These are phyloP conservation scores for Diversispora epigaea DNA, from an alignment of 192 early-diverging fungal species.

Conservation along the genomic window DNA sequence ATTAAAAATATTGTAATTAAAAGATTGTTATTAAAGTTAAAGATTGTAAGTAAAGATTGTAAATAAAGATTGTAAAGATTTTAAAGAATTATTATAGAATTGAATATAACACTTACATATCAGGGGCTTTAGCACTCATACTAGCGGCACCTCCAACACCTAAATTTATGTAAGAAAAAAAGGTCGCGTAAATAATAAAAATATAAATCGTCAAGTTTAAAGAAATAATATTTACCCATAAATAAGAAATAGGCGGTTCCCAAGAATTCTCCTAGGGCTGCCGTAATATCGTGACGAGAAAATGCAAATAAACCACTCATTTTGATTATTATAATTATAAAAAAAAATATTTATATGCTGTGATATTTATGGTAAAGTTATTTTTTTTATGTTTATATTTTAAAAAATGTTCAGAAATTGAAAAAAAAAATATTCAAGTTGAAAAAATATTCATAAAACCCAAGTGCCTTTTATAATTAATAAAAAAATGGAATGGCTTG, in stretches of 20 bases:
- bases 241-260: slow-evolving; percentile 16
- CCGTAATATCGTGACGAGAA: not conserved
- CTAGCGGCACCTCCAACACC: not conserved
- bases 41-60: not conserved
- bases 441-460: too few relatives aligned
- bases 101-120: not conserved
- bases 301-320: too few relatives aligned
- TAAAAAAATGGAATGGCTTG: too few relatives aligned
- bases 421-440: too few relatives aligned
- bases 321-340: too few relatives aligned
- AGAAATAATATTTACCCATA: not conserved
- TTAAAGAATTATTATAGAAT: not conserved
- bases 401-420: too few relatives aligned
- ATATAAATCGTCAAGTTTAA: not conserved
- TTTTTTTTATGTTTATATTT: too few relatives aligned
- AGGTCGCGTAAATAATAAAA: not conserved
- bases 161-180: not conserved
- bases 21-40: not conserved
- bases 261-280: not conserved
- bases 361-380: too few relatives aligned
- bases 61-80: not conserved
- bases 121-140: not conserved
- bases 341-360: too few relatives aligned
- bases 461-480: too few relatives aligned
- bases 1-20: not conserved